A percentile compares a stretch with the other conserved stretches of the same genome.
These are phyloP conservation scores for Mycena pura DNA, from an alignment of 768 basidiomycete species.

Conservation along the genomic window DNA sequence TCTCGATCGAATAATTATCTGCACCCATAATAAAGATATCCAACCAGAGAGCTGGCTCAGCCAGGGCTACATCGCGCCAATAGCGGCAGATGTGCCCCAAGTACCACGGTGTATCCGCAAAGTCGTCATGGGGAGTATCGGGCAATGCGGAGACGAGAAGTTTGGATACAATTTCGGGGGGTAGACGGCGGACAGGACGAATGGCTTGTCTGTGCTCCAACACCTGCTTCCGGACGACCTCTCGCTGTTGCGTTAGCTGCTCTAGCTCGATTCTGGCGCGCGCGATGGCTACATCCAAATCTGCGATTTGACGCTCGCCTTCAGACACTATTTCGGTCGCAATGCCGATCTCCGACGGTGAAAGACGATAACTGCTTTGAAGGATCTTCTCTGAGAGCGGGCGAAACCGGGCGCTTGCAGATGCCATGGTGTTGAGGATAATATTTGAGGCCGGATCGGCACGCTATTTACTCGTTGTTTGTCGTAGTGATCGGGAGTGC, in stretches of 20 bases:
- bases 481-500: too few species aligned
- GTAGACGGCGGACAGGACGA: background rate
- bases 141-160: background rate
- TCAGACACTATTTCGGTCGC: background rate
- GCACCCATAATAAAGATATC: background rate
- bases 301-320: background rate
- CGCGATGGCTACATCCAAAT: background rate
- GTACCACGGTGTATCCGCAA: conserved; percentile 6
- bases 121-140: background rate
- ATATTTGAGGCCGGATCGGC: too few species aligned
- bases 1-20: background rate
- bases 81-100: conserved; percentile 15
- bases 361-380: conserved; percentile 6
- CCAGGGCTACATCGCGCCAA: conserved; percentile 4
- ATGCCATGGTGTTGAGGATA: too few species aligned
- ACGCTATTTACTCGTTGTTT: too few species aligned
- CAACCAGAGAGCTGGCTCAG: background rate
- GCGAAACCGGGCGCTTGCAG: too few species aligned
- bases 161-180: conserved; percentile 8
- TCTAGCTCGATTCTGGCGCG: background rate
- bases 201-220: background rate
- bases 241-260: background rate
- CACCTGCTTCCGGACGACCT: background rate
- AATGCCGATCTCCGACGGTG: background rate
- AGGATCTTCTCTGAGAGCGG: conserved; percentile 8